Base-by-base conservation (phyloP, 2,329 filamentous ascomycete genomes). In the Microdochium nivale region DNA sequence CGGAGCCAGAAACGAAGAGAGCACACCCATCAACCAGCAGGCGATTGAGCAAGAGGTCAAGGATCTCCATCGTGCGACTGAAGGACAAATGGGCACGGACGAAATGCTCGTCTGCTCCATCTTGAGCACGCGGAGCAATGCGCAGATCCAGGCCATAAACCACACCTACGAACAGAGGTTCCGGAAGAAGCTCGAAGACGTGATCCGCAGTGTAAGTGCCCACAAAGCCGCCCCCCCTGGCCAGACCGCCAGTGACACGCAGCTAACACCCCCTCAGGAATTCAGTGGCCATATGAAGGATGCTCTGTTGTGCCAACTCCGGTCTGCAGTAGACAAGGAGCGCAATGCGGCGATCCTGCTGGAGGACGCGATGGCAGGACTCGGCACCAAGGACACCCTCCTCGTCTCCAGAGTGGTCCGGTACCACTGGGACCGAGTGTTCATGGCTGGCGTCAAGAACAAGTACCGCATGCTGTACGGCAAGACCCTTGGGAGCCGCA, bases 281-380 rank as follows among this genome's bases (percentile, higher is more conserved):
- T 96, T 96, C 69, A 88, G 85, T 0, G 92, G 92, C 1, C 92
- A 97, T 65, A 96, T 97, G 90, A 77, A 91, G 65, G 81, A 88
- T 16, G 90, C 90, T 0, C 78, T 97, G 1, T 70, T 94, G 25
- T 84, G 83, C 65, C 90, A 96, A 67, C 73, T 96, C n/a, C 79
- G 79, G 11, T 77, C 85, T 13, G 92, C 88, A 2, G 73, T 80
- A 5, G 90, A 96, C 68, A 88, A 86, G 58, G 89, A 88, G 53
- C 86, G 88, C 76, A 85, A 90, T 57, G 91, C 95, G 60, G 94
- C 91, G 0, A 72, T 79, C 23, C 74, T 89, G 3, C 76, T 97
- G n/a, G 90, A 96, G 65, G 87, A 88, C 14, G 77, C 87, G 16
- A 97, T 97, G 92, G 79, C 81, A 1, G 94, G 92, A 0, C 61